Percentiles rank a stretch among this genome's conserved stretches.
phyloP scores from a whole-genome alignment of 202 grass and related monocot genomes.

The Musa balbisiana region DNA sequence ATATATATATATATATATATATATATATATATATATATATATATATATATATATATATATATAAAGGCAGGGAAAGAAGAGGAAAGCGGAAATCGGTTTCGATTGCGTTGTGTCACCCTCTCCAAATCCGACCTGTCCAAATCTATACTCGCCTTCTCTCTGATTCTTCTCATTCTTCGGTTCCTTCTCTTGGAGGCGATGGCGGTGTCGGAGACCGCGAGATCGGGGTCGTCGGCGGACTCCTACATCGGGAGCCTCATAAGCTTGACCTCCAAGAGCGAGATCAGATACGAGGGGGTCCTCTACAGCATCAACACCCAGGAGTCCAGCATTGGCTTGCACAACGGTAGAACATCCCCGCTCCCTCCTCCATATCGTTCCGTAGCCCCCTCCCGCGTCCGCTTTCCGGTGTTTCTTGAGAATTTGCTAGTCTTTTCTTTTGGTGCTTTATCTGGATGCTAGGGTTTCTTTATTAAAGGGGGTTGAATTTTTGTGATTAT shows the following conservation, averaged over 20 bases:
- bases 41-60: too few relatives aligned
- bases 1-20: too few relatives aligned
- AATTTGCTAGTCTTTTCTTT: neutral
- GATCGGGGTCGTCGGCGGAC: conserved; percentile 24
- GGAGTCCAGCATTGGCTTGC: conserved; percentile 81
- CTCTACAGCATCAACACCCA: conserved; percentile 92
- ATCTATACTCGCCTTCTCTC: too few relatives aligned
- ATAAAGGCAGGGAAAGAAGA: too few relatives aligned
- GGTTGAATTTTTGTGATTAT: too few relatives aligned
- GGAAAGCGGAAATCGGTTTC: too few relatives aligned
- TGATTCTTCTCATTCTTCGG: too few relatives aligned
- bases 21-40: too few relatives aligned
- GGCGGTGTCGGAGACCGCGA: conserved; percentile 25
- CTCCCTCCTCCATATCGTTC: neutral
- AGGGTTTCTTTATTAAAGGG: neutral
- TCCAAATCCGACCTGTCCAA: too few relatives aligned
- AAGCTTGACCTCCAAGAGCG: conserved; percentile 89
- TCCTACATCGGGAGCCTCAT: conserved; percentile 89
- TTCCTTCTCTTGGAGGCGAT: conserved; percentile 6
- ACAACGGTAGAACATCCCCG: conserved; percentile 40
- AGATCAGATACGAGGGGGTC: conserved; percentile 90
- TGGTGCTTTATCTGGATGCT: neutral
- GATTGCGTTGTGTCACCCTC: too few relatives aligned
- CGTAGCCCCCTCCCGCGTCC: neutral
- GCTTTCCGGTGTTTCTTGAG: neutral